Conservation (phyloP, 1,284 basidiomycete species). For the Baeospora myosura region DNA sequence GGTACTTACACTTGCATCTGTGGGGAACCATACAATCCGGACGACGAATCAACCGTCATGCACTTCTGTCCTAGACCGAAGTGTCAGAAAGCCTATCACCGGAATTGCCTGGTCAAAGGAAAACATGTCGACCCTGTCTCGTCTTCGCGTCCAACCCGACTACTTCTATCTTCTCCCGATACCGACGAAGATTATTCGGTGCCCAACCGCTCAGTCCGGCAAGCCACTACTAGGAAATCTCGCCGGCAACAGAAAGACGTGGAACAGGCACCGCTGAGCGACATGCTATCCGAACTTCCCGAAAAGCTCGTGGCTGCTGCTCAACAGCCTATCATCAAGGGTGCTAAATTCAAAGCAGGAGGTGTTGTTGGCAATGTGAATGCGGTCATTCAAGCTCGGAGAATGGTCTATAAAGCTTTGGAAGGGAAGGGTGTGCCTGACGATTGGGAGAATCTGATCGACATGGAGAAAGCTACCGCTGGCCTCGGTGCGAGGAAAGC, state of each 20-base stretch:
- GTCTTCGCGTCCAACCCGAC: constrained; percentile 15
- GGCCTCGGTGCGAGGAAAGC: neutral
- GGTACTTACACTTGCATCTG: constrained; percentile 31
- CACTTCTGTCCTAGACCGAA: constrained; percentile 45
- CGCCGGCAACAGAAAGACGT: constrained; percentile 9
- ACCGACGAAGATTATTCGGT: constrained; percentile 18
- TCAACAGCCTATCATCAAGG: constrained; percentile 41
- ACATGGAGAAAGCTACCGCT: neutral
- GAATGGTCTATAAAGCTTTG: constrained; percentile 21
- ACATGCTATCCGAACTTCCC: constrained; percentile 24
- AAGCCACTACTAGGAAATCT: constrained; percentile 15
- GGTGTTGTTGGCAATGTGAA: constrained; percentile 27
- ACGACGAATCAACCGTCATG: constrained; percentile 27
- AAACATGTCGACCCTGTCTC: constrained; percentile 22
- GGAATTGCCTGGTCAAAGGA: constrained; percentile 28
- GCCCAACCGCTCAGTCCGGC: constrained; percentile 17
- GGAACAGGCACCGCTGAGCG: constrained; percentile 5
- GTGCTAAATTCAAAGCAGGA: constrained; percentile 23
- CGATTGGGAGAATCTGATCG: neutral
- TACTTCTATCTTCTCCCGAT: constrained; percentile 27
- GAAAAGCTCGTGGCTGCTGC: constrained; percentile 29
- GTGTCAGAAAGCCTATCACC: constrained; percentile 38
- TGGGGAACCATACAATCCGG: constrained; percentile 32
- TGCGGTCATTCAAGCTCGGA: constrained; percentile 1
- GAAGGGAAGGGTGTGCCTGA: neutral